These are phyloP conservation scores for Litsea cubeba DNA, from an alignment of 164 flowering plant species.

Conservation along the genomic window DNA sequence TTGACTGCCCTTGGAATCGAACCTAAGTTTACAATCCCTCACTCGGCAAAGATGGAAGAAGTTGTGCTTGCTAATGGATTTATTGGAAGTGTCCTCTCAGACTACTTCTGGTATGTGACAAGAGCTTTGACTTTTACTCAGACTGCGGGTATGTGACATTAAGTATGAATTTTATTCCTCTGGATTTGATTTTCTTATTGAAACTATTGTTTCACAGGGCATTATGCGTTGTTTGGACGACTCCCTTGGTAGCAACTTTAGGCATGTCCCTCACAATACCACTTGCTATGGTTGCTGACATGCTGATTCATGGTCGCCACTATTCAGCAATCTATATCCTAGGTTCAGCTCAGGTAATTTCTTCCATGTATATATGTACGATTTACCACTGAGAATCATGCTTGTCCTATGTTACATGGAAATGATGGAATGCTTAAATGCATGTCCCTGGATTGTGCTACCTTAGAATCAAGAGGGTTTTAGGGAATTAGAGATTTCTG, in stretches of 20 bases:
- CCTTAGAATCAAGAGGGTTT: too few species aligned
- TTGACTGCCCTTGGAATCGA: slow-evolving; percentile 45
- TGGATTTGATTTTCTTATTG: background rate
- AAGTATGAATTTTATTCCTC: background rate
- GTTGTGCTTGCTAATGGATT: slow-evolving; percentile 46
- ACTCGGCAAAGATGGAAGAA: slow-evolving; percentile 37
- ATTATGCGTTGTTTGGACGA: slow-evolving; percentile 67
- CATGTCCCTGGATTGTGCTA: too few species aligned
- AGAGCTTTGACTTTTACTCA: background rate
- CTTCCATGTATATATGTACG: background rate
- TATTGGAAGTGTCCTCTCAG: slow-evolving; percentile 56
- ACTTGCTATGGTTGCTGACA: slow-evolving; percentile 70
- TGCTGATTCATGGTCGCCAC: slow-evolving; percentile 58
- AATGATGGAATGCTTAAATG: too few species aligned
- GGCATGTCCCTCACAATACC: slow-evolving; percentile 72
- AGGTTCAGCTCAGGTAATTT: slow-evolving; percentile 54
- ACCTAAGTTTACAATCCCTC: slow-evolving; percentile 48
- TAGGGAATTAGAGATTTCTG: too few species aligned
- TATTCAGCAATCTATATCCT: slow-evolving; percentile 53
- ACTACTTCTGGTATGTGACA: slow-evolving; percentile 49
- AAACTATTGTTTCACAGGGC: slow-evolving; percentile 37
- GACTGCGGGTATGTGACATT: background rate
- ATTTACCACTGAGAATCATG: too few species aligned
- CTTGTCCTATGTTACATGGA: too few species aligned
- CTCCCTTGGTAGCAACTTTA: slow-evolving; percentile 59